Percentiles rank a stretch among this genome's conserved stretches.
phyloP scores from a whole-genome alignment of 495 filamentous ascomycete genomes.

The Thermothielavioides terrestris region DNA sequence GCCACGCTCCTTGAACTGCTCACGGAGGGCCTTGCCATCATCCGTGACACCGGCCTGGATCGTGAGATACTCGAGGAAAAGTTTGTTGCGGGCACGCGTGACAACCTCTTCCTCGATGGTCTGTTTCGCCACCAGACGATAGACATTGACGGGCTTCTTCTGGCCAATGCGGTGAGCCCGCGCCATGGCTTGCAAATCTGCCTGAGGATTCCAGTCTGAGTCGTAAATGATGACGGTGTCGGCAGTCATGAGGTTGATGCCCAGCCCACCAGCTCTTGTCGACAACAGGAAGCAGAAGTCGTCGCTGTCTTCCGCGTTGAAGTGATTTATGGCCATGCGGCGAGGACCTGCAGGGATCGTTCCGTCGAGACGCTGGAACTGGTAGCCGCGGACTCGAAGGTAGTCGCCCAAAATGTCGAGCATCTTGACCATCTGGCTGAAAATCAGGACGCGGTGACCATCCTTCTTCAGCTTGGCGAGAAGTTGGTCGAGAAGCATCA shows the following conservation, averaged over 20 bases:
- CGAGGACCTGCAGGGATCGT: slow-evolving; percentile 81
- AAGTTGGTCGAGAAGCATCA: slow-evolving; percentile 95
- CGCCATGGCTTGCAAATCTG: slow-evolving; percentile 97
- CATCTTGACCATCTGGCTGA: slow-evolving; percentile 99
- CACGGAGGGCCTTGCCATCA: slow-evolving; percentile 68
- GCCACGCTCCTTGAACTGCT: slow-evolving; percentile 45
- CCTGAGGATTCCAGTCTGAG: slow-evolving; percentile 99
- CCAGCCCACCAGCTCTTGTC: slow-evolving; percentile 88
- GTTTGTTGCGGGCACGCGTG: slow-evolving; percentile 91
- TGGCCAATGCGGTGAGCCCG: slow-evolving; percentile 96
- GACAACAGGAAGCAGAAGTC: slow-evolving; percentile 97
- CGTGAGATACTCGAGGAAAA: slow-evolving; percentile 95
- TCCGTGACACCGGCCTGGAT: slow-evolving; percentile 96
- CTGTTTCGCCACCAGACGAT: slow-evolving; percentile 91
- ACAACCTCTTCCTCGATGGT: slow-evolving; percentile 97
- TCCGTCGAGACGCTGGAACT: slow-evolving; percentile 89
- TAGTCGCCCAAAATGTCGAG: slow-evolving; percentile 94
- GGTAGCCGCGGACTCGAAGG: slow-evolving; percentile 76
- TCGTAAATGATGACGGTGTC: slow-evolving; percentile 98
- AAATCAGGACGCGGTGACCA: slow-evolving; percentile 91
- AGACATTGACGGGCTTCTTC: slow-evolving; percentile 89
- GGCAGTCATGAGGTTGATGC: slow-evolving; percentile 97
- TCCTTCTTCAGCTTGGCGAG: slow-evolving; percentile 85
- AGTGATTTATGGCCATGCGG: slow-evolving; percentile 91
- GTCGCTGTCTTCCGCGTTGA: slow-evolving; percentile 85